A percentile compares a stretch with the other conserved stretches of the same genome.
phyloP scores from a whole-genome alignment of 371 early-diverging fungal genomes.

The Capillidium rhysosporum region DNA sequence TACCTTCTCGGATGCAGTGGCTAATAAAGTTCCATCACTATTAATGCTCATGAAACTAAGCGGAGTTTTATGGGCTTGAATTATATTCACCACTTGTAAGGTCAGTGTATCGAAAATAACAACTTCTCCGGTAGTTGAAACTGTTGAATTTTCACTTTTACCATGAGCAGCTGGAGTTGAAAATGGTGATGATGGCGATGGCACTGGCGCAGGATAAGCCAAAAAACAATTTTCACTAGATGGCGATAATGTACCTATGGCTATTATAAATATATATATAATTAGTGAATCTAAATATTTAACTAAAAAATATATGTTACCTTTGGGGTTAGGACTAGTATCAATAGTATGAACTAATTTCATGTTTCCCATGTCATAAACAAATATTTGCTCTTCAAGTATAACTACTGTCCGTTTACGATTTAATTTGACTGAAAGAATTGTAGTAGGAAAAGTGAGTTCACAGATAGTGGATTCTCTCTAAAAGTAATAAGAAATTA shows the following conservation, averaged over 20 bases:
- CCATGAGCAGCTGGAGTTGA: constrained; percentile 9
- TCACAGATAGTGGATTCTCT: constrained; percentile 91
- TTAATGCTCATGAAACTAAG: constrained; percentile 68
- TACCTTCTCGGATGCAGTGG: constrained; percentile 88
- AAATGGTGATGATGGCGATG: constrained; percentile 23
- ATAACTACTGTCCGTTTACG: constrained; percentile 77
- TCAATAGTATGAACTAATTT: constrained; percentile 86
- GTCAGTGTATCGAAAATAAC: constrained; percentile 70
- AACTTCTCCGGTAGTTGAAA: constrained; percentile 45
- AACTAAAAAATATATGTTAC: constrained; percentile 17
- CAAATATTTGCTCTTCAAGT: constrained; percentile 73
- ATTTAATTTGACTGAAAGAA: constrained; percentile 87
- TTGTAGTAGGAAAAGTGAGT: constrained; percentile 74
- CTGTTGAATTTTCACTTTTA: constrained; percentile 3
- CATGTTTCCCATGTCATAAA: constrained; percentile 94
- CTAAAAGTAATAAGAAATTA: constrained; percentile 15
- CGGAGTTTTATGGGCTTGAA: constrained; percentile 84
- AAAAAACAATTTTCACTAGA: constrained; percentile 84
- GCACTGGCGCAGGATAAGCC: constrained; percentile 64
- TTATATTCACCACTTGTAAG: constrained; percentile 69
- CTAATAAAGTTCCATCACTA: constrained; percentile 77
- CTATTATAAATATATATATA: constrained; percentile 13
- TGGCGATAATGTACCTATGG: constrained; percentile 82
- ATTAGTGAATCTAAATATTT: not conserved
- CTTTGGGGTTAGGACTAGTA: constrained; percentile 72